These are phyloP conservation scores for Teunomyces tritomae DNA, from an alignment of 805 yeast species.

Conservation along the genomic window DNA sequence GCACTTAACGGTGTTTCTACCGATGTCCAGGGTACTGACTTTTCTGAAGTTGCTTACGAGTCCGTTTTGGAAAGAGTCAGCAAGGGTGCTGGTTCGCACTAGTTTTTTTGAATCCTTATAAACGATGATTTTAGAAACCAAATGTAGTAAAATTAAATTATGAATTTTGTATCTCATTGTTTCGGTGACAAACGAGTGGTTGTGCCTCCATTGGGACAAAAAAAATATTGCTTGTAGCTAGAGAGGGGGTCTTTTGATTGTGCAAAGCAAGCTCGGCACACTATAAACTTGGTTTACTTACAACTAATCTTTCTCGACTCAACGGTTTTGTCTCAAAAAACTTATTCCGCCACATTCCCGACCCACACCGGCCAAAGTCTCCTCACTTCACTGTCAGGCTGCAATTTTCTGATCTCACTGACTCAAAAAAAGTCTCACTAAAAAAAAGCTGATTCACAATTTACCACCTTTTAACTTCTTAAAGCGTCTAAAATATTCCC, in stretches of 20 bases:
- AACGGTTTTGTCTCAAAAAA: background rate
- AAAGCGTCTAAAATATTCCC: background rate
- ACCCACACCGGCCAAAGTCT: background rate
- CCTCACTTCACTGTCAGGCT: background rate
- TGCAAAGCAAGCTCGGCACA: too few species aligned
- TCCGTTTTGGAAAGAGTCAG: slow-evolving; percentile 86
- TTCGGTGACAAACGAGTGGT: too few species aligned
- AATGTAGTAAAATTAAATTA: too few species aligned
- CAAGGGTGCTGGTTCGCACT: slow-evolving; percentile 61
- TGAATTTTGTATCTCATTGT: too few species aligned
- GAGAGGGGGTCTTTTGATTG: too few species aligned
- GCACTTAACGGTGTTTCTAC: slow-evolving; percentile 92
- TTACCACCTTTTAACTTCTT: slow-evolving; percentile 1
- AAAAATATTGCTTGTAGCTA: too few species aligned
- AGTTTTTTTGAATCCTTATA: slow-evolving; percentile 4
- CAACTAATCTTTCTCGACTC: background rate
- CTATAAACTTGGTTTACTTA: too few species aligned
- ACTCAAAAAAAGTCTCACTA: slow-evolving; percentile 1
- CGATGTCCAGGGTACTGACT: slow-evolving; percentile 97
- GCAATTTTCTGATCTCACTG: background rate
- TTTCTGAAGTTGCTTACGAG: slow-evolving; percentile 94
- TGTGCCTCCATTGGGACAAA: too few species aligned
- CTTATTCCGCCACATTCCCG: background rate
- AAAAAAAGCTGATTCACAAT: background rate
- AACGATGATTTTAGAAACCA: background rate